Evolutionary conservation across 192 early-diverging fungal species (phyloP), one percentile per base, ranked within the genome.

Genomic region (Haplosporangium gracile): DNA sequence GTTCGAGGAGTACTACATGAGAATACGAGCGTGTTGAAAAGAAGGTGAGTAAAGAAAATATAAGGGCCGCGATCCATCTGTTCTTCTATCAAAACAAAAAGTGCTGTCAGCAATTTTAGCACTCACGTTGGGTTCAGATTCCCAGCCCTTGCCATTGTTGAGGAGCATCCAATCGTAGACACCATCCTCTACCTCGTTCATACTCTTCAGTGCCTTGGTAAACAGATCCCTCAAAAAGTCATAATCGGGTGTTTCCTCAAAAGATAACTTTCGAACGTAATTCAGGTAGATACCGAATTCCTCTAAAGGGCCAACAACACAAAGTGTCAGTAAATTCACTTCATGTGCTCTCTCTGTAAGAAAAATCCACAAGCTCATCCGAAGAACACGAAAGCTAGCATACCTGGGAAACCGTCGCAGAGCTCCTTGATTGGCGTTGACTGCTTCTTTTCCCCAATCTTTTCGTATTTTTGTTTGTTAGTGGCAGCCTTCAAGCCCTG

Each of bases 381-480:
- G 36, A 36, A 36, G 36, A 36, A 36, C 36, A 36, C 36, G 36
- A 36, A 36, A 36, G 2, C 36, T 36, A 36, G 36, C 36, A 36
- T 90, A 94, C 93, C 93, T 80, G 98, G 98, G 85, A 94, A 97
- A 71, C 95, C 94, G 40, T 97, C 95, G 78, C 97, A 97, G 32
- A 99, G 91, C 78, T 99, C 98, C 80, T 95, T 94, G 82, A 99
- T 93, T n/a, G 91, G 91, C 0, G 96, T 96, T 55, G 93, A 93
- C 82, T 98, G 98, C 89, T 99, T 99, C 92, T 97, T 97, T 89
- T 99, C 97, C 49, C 98, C 98, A 89, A 99, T 99, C 88, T 98
- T 97, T 88, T 99, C 98, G 89, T 99, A 99, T 81, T 99, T 99
- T 93, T 99, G 97, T 87, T 98, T 97, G 92, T 99, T 99, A 77